Evolutionary conservation across 2,329 filamentous ascomycete genomes (phyloP), one percentile per base, ranked within the genome.

Genomic region (Penicillium palitans): DNA sequence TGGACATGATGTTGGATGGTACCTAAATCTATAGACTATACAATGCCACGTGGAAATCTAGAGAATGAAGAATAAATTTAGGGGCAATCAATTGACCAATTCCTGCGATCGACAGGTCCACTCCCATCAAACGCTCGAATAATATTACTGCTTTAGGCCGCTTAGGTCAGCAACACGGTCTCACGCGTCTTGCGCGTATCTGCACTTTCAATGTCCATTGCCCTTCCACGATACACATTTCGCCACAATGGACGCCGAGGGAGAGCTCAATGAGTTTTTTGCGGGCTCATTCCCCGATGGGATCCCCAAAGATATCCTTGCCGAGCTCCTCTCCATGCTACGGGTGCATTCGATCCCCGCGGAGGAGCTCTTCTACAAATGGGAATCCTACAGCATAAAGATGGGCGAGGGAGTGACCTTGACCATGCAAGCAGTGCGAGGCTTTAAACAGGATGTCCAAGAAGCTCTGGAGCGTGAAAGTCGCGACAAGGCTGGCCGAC

Each of bases 331-430:
- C 72, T 96, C 91, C 58, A 96, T 96, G 72, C 84, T 95, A 78
- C 87, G 88, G 55, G 82, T 98, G 60, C 91, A 97, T 77, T 87
- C 86, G 48, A 84, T 98, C 60, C 85, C 87, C 17, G 83, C 87
- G 35, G 88, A 98, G 74, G 95, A 98, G 72, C 82, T 98, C 27
- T 97, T 91, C 76, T 97, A 91, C 85, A 98, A 98, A 82, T 99
- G 95, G 95, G 95, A 99, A 76, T 93, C 92, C 0, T 98, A 97
- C 81, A 93, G 90, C 75, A 89, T 99, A 73, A 96, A 93, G 76
- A 92, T 98, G 87, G 91, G 93, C 25, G 91, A 96, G 57, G 89
- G 91, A 57, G 87, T 87, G 61, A 87, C 83, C 59, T 78, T 90
- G 61, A 85, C 89, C 48, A 81, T 96, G 42, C 84, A 89, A 39